Base-by-base conservation (phyloP, 2,329 filamentous ascomycete species). In the Hymenoscyphus infarciens region DNA sequence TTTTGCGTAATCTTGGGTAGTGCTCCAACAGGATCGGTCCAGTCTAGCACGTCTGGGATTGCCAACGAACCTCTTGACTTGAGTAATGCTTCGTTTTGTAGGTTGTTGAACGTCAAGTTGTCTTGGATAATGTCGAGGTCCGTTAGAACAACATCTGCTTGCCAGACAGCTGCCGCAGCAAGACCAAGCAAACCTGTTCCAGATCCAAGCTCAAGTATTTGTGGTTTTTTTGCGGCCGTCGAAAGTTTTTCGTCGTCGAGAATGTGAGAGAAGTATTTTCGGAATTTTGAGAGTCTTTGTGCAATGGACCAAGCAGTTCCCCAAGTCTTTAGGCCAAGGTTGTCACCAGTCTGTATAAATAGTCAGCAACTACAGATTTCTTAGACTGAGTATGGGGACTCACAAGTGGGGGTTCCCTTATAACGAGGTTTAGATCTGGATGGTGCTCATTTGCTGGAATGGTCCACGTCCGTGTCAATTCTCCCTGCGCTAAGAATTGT, bases 241-340 rank as follows among this genome's bases (percentile, higher is more conserved):
- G 15, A 53, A n/a, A 25, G 59, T 52, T 65, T 64, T 31, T 58
- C 10, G 53, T 73, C 66, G 54, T 72, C 70, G 31, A 86, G 76
- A 0, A 78, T 76, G 15, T 65, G 55, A 19, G 56, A 53, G 31
- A 72, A 66, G 52, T 69, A 65, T 5, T 63, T 39, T 2, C 79
- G 53, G 74, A 75, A 7, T 72, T 76, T 45, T 22, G 79, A 79
- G 29, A 98, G 82, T 27, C 90, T 86, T 68, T 85, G 88, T 0
- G 94, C 89, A 4, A 98, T 85, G 1, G 96, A 83, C 72, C 92
- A 96, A 0, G 92, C 94, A 0, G 92, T 94, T 0, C 90, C 91
- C 95, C 95, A 98, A 0, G 95, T 99, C 76, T 99, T 98, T 74
- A 96, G 82, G 1, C 95, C 95, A 19, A 98, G 81, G 63, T 91